Evolutionary conservation across 106 monocot genomes (phyloP).

Genomic region (Phalaenopsis equestris): DNA sequence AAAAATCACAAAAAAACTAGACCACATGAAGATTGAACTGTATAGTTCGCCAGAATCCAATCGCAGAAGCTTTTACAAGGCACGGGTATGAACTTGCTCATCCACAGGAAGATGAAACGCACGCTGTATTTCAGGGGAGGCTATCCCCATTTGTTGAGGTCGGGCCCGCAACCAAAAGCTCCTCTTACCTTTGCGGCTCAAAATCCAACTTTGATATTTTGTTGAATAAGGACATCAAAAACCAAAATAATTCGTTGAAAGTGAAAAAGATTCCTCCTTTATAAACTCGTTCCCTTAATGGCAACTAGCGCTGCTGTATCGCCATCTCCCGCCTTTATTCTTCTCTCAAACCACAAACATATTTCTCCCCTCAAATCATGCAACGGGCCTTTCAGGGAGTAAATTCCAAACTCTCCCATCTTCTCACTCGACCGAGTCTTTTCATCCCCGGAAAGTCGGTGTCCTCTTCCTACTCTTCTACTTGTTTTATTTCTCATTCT

Average conservation of each 20-base stretch:
- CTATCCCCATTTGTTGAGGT: background rate
- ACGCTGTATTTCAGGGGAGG: too few relatives aligned
- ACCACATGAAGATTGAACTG: too few relatives aligned
- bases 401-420: background rate
- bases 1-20: too few relatives aligned
- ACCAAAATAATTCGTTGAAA: background rate
- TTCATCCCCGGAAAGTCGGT: background rate
- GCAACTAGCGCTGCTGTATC: background rate
- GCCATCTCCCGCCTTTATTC: background rate
- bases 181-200: constrained; percentile 6
- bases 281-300: background rate
- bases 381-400: background rate
- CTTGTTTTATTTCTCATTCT: background rate
- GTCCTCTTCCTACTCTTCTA: background rate
- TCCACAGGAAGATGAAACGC: too few relatives aligned
- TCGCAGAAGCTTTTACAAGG: too few relatives aligned
- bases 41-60: too few relatives aligned
- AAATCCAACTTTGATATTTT: constrained; percentile 6
- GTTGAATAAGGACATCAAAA: background rate
- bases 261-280: background rate
- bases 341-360: background rate
- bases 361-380: background rate
- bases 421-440: background rate
- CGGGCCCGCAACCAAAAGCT: background rate
- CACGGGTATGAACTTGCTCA: too few relatives aligned